Evolutionary conservation across 768 basidiomycete genomes (phyloP).

Genomic region (Multifurca ochricompacta): DNA sequence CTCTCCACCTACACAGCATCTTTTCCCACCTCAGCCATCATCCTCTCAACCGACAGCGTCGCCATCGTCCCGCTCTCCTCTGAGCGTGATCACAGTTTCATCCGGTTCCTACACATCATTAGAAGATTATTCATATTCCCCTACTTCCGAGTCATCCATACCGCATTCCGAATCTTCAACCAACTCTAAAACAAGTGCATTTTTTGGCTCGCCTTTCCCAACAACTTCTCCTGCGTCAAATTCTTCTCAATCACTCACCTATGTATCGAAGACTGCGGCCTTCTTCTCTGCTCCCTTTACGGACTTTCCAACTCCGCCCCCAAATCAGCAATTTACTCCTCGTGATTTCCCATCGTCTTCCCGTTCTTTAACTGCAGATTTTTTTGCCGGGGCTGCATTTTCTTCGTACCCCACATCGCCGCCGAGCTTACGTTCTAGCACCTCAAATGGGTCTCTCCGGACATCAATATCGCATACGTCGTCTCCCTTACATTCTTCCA

Average conservation of each 20-base stretch:
- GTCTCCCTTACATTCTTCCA: not conserved
- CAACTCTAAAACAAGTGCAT: constrained; percentile 18
- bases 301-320: constrained; percentile 5
- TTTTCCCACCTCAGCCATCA: constrained; percentile 6
- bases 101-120: not conserved
- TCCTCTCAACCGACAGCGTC: not conserved
- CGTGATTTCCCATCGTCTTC: constrained; percentile 7
- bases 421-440: constrained; percentile 20
- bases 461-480: constrained; percentile 13
- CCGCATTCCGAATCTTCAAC: constrained; percentile 7
- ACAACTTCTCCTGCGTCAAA: not conserved
- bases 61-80: constrained; percentile 2
- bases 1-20: constrained; percentile 8
- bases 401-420: constrained; percentile 15
- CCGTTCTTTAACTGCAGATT: constrained; percentile 17
- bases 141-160: constrained; percentile 6
- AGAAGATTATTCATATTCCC: constrained; percentile 7
- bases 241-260: constrained; percentile 1
- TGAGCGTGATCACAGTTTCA: not conserved
- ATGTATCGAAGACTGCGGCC: constrained; percentile 18
- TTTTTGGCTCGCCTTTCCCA: constrained; percentile 15
- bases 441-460: constrained; percentile 15
- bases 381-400: constrained; percentile 7
- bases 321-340: not conserved
- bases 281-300: constrained; percentile 17